Evolutionary conservation across 2,329 filamentous ascomycete genomes (phyloP), one percentile per base, ranked within the genome.

Genomic region (Botryotinia convoluta): DNA sequence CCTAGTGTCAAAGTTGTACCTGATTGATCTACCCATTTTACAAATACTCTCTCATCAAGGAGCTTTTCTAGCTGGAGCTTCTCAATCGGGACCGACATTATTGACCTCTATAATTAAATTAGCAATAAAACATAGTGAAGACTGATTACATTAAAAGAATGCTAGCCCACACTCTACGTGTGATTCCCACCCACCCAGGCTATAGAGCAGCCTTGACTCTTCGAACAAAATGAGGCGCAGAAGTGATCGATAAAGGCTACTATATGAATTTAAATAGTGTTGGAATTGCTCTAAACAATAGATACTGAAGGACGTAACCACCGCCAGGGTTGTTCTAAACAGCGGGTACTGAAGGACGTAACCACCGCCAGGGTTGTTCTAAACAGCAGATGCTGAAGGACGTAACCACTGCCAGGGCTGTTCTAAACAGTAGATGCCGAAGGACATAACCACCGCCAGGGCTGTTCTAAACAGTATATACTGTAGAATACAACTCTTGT

Each of bases 121-220:
- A 69, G 48, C 48, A 32, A 59, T 59, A 42, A 69, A 16, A 69
- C 35, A 20, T 57, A 39, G 65, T 37, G 51, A 68, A 68, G 51
- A 57, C 7, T n/a, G 45, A 68, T 57, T 57, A 22, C 32, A 54
- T 69, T 39, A 39, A 57, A 57, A 61, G 29, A 59, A 59, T 59
- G 35, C 26, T 69, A 44, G 65, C n/a, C 65, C 37, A 69, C 48
- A 69, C 48, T 54, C 54, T 32, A 69, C 44, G 37, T 69, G 65
- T 69, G 35, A 69, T 57, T 69, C 48, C 65, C 65, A 69, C 48
- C 48, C 65, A 69, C 37, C 48, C 48, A 69, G 65, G 37, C 48
- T 59, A 69, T 69, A 69, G 65, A 69, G 65, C 65, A 69, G 65
- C 48, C 65, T 69, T 69, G 65, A 69, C 65, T 69, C 65, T 57